These are phyloP conservation scores for Ormosia emarginata DNA, from an alignment of 306 rosid species.

Conservation along the genomic window DNA sequence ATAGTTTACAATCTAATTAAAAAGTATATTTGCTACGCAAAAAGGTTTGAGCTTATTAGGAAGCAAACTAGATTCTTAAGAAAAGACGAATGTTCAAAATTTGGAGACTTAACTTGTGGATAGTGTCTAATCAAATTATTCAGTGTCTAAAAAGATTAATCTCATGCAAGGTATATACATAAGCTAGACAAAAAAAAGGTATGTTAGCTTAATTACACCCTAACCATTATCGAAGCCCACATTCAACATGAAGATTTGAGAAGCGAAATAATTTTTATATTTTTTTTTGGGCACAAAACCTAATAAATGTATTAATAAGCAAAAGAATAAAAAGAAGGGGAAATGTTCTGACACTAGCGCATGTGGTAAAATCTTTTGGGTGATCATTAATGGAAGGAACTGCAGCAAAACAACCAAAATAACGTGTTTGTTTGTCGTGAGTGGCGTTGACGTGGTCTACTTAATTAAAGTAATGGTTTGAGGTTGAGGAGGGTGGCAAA, in stretches of 20 bases:
- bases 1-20: not conserved
- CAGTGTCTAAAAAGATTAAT: too few species aligned
- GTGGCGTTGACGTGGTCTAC: not conserved
- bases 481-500: not conserved
- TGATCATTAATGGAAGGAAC: not conserved
- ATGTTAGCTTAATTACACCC: too few species aligned
- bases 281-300: not conserved
- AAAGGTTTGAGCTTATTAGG: too few species aligned
- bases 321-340: not conserved
- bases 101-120: too few species aligned
- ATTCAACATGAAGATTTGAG: not conserved
- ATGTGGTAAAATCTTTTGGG: conserved; percentile 14
- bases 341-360: not conserved
- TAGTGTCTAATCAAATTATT: too few species aligned
- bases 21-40: too few species aligned
- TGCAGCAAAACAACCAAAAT: not conserved
- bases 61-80: too few species aligned
- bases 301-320: not conserved
- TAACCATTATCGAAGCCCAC: not conserved
- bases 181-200: too few species aligned
- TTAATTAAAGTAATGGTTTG: not conserved
- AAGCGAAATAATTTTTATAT: not conserved
- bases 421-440: not conserved
- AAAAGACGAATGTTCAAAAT: too few species aligned
- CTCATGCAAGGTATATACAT: too few species aligned